Conservation (phyloP, 768 basidiomycete genomes). For the Russula sp. region DNA sequence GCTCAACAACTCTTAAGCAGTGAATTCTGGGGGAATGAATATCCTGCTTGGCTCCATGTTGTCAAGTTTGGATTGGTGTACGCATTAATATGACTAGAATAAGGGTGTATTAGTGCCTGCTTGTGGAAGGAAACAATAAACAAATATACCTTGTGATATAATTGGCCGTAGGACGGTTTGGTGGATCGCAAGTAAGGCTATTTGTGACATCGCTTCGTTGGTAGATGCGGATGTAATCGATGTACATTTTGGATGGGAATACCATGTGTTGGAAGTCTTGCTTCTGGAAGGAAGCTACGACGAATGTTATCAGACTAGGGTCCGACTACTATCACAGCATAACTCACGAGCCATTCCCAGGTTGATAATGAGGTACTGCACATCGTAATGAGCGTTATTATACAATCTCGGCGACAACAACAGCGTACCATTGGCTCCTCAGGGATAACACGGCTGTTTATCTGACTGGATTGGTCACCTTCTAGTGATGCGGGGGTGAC, state of each 20-base stretch:
- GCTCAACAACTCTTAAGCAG: conserved; percentile 11
- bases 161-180: conserved; percentile 63
- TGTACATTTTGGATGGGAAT: conserved; percentile 74
- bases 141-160: conserved; percentile 61
- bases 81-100: conserved; percentile 39
- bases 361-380: conserved; percentile 77
- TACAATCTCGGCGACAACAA: conserved; percentile 17
- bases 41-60: conserved; percentile 73
- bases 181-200: conserved; percentile 74
- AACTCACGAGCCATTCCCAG: conserved; percentile 63
- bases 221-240: conserved; percentile 89
- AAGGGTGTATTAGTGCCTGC: background rate
- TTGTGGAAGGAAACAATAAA: background rate
- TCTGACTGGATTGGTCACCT: conserved; percentile 47
- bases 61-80: conserved; percentile 82
- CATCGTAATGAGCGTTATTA: background rate
- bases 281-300: conserved; percentile 55
- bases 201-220: conserved; percentile 66
- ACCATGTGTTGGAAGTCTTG: conserved; percentile 62
- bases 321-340: background rate
- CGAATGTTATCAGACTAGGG: background rate
- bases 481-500: conserved; percentile 59
- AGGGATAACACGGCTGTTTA: conserved; percentile 62
- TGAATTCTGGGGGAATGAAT: conserved; percentile 66
- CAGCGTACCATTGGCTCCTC: conserved; percentile 87